phyloP scores from a whole-genome alignment of 129 eudicot genomes.

The Flaveria trinervia region DNA sequence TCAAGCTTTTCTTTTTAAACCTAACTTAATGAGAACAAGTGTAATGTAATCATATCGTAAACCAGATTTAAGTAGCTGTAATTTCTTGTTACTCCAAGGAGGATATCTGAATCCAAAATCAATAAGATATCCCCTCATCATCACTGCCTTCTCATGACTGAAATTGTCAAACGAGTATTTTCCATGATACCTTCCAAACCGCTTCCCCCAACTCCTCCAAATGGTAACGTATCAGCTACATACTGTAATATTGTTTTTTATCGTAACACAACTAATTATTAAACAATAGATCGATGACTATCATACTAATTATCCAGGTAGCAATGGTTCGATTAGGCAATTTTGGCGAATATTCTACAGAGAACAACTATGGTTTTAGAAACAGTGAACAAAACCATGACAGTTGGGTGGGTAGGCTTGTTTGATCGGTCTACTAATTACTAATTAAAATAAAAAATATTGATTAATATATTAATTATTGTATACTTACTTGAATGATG shows the following conservation, averaged over 20 bases:
- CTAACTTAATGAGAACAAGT: conserved; percentile 52
- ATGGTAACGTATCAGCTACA: conserved; percentile 70
- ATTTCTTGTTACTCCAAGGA: conserved; percentile 69
- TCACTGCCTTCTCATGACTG: conserved; percentile 69
- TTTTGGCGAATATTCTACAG: neutral
- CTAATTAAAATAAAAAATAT: neutral
- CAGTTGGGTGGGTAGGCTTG: neutral
- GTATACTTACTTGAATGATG: conserved; percentile 60
- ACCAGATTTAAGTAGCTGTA: conserved; percentile 59
- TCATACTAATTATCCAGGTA: neutral
- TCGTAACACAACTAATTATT: too few species aligned
- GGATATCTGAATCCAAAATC: conserved; percentile 94
- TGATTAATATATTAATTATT: neutral
- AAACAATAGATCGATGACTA: neutral
- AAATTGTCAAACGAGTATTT: conserved; percentile 76
- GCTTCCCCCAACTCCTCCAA: conserved; percentile 92
- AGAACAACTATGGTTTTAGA: neutral
- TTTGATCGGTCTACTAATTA: neutral
- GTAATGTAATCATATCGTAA: conserved; percentile 60
- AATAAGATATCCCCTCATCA: conserved; percentile 49
- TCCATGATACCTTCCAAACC: conserved; percentile 87
- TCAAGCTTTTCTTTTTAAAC: conserved; percentile 56
- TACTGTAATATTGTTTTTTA: conserved; percentile 45
- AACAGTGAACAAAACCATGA: neutral
- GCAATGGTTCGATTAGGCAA: neutral